Conservation (phyloP, 1,284 basidiomycete genomes). For the Cerrena zonata region DNA sequence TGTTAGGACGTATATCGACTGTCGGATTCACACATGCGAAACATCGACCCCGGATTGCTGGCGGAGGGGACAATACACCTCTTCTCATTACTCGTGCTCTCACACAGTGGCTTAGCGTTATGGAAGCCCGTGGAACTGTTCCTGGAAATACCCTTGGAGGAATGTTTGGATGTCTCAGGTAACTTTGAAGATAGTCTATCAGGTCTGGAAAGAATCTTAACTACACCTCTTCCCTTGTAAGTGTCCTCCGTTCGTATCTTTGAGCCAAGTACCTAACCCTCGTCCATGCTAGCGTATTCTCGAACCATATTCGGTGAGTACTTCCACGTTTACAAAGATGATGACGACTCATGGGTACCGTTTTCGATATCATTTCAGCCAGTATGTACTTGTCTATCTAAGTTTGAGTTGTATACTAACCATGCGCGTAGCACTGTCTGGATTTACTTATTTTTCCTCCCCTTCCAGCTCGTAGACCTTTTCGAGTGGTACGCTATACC, state of each 20-base stretch:
- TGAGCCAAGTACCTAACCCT: too few relatives aligned
- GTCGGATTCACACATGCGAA: slow-evolving; percentile 23
- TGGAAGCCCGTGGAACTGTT: slow-evolving; percentile 51
- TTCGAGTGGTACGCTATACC: slow-evolving; percentile 58
- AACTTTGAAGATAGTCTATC: slow-evolving; percentile 51
- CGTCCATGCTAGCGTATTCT: slow-evolving; percentile 52
- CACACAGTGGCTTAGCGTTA: slow-evolving; percentile 52
- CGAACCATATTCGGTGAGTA: slow-evolving; percentile 49
- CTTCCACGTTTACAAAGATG: background rate
- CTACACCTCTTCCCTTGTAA: slow-evolving; percentile 60
- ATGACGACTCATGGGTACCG: too few relatives aligned
- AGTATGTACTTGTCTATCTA: background rate
- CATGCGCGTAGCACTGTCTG: slow-evolving; percentile 47
- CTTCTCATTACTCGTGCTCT: slow-evolving; percentile 49
- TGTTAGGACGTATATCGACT: background rate
- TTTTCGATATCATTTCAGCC: slow-evolving; percentile 6
- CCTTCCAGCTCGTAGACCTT: slow-evolving; percentile 56
- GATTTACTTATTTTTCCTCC: slow-evolving; percentile 64
- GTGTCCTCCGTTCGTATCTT: too few relatives aligned
- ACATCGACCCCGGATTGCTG: slow-evolving; percentile 33
- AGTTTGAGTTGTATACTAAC: background rate
- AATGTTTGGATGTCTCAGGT: slow-evolving; percentile 44
- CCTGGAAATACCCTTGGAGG: slow-evolving; percentile 46
- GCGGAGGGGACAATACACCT: slow-evolving; percentile 42
- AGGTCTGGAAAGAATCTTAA: slow-evolving; percentile 50